Evolutionary conservation across 73 alveolate genomes (phyloP).

Genomic region (Tetrahymena borealis): DNA sequence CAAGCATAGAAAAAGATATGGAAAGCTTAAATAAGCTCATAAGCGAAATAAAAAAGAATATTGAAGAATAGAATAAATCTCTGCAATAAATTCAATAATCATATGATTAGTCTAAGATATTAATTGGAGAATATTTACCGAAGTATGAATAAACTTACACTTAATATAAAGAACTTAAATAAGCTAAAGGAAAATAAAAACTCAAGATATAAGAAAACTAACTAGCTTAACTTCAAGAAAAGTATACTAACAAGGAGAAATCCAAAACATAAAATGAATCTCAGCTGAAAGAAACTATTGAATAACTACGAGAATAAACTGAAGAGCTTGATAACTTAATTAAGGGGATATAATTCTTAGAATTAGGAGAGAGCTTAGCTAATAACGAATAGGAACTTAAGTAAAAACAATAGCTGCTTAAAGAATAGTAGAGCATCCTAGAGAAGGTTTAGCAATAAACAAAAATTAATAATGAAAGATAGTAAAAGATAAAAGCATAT

Average conservation of each 20-base stretch:
- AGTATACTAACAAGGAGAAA: neutral
- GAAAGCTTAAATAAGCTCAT: neutral
- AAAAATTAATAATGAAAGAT: neutral
- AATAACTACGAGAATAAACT: neutral
- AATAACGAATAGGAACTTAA: neutral
- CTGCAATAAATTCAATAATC: neutral
- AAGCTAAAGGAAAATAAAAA: slow-evolving; percentile 3
- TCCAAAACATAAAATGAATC: neutral
- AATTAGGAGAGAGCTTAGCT: neutral
- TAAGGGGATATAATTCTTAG: neutral
- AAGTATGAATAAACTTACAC: neutral
- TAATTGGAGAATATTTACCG: neutral
- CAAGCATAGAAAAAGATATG: neutral
- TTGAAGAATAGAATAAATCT: neutral
- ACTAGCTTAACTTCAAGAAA: neutral
- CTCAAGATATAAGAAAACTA: neutral
- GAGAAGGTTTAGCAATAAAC: neutral
- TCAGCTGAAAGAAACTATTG: neutral
- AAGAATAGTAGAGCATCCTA: neutral
- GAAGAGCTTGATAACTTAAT: neutral
- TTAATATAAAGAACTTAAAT: neutral
- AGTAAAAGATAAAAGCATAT: neutral
- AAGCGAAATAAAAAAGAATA: neutral
- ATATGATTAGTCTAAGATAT: neutral
- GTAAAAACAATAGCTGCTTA: neutral